A percentile compares a stretch with the other conserved stretches of the same genome.
These are phyloP conservation scores for Volutella citrinella DNA, from an alignment of 2,329 filamentous ascomycete species.

Conservation along the genomic window DNA sequence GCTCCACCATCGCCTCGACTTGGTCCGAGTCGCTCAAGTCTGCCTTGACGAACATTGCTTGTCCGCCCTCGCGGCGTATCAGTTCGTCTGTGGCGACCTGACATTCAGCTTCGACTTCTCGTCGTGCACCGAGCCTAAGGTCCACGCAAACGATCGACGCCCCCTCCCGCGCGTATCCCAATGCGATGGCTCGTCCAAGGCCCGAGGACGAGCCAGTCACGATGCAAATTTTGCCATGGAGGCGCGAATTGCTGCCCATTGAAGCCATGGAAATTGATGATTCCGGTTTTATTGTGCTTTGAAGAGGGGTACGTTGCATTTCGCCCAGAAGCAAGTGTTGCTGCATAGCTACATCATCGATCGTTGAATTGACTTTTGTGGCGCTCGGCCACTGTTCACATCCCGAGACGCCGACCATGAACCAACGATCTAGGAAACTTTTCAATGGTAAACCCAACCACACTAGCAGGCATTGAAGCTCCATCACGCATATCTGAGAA, in stretches of 20 bases:
- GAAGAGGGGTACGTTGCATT: too few relatives aligned
- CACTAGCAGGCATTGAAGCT: too few relatives aligned
- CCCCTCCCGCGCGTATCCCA: conserved; percentile 40
- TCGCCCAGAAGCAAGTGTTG: too few relatives aligned
- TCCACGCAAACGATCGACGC: conserved; percentile 42
- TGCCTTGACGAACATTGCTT: conserved; percentile 39
- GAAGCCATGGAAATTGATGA: conserved; percentile 6
- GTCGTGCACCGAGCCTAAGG: conserved; percentile 26
- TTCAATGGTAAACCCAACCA: too few relatives aligned
- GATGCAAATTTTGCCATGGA: conserved; percentile 32
- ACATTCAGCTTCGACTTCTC: conserved; percentile 24
- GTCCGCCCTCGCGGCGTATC: conserved; percentile 31
- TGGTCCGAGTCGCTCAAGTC: conserved; percentile 39
- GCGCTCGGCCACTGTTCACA: too few relatives aligned
- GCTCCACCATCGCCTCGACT: conserved; percentile 34
- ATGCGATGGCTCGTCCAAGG: conserved; percentile 43
- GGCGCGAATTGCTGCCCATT: conserved; percentile 4
- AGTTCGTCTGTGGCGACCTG: conserved; percentile 29
- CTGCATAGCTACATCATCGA: too few relatives aligned
- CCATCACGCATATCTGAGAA: too few relatives aligned
- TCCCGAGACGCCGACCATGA: too few relatives aligned
- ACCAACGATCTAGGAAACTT: too few relatives aligned
- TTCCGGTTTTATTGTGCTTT: too few relatives aligned
- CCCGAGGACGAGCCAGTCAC: conserved; percentile 46
- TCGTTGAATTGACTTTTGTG: too few relatives aligned